A percentile compares a stretch with the other conserved stretches of the same genome.
Conservation (phyloP, 192 early-diverging fungal species). For the Backusella westeae region DNA sequence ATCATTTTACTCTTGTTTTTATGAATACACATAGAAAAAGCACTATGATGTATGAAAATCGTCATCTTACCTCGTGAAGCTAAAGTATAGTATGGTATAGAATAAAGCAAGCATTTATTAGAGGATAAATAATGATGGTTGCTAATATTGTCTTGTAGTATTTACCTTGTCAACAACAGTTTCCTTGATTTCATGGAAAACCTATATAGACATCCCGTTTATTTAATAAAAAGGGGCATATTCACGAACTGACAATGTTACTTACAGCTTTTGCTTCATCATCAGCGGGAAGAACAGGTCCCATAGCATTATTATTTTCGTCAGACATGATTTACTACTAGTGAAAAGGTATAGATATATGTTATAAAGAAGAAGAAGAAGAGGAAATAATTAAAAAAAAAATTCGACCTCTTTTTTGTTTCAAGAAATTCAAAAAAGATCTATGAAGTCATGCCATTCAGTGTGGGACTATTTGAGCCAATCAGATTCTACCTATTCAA, state of each 20-base stretch:
- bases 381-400: constrained; percentile 4
- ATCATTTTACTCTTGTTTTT: not conserved
- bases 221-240: too few species aligned
- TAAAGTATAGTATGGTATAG: not conserved
- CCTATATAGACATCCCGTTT: constrained; percentile 12
- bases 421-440: not conserved
- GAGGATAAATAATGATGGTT: not conserved
- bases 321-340: constrained; percentile 41
- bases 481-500: not conserved
- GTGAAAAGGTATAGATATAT: not conserved
- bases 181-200: constrained; percentile 41
- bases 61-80: constrained; percentile 22
- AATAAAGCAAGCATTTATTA: not conserved
- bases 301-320: constrained; percentile 45
- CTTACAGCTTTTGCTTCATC: constrained; percentile 36
- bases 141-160: not conserved
- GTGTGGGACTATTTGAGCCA: not conserved
- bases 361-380: not conserved
- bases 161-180: constrained; percentile 40
- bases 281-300: constrained; percentile 35
- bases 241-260: not conserved
- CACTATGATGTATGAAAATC: not conserved
- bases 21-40: not conserved
- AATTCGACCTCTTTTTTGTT: not conserved
- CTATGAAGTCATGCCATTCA: not conserved